A percentile compares a stretch with the other conserved stretches of the same genome.
These are phyloP conservation scores for Acacia confusa DNA, from an alignment of 306 rosid genomes.

Conservation along the genomic window DNA sequence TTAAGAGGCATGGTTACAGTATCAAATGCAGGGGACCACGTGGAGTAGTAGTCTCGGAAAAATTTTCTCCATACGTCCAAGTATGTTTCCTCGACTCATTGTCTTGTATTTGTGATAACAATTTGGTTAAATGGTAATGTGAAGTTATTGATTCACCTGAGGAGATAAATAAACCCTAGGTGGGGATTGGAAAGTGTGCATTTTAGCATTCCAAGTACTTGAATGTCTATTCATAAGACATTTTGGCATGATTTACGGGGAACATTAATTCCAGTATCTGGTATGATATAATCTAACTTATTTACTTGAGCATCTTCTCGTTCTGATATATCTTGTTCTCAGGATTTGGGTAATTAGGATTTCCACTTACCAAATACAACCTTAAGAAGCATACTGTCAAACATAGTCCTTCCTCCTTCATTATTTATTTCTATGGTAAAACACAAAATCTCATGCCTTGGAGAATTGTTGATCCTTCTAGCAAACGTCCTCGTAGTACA, in stretches of 20 bases:
- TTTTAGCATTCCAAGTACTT: neutral
- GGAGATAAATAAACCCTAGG: neutral
- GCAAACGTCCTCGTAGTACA: neutral
- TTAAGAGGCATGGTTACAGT: slow-evolving; percentile 89
- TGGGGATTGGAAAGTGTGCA: neutral
- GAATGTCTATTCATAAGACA: neutral
- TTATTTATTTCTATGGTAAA: neutral
- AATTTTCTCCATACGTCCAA: slow-evolving; percentile 57
- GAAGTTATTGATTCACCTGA: neutral
- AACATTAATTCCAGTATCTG: neutral
- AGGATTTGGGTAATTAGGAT: neutral
- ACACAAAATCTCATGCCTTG: neutral
- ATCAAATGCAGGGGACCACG: slow-evolving; percentile 68
- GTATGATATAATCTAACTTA: neutral
- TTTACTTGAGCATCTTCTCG: neutral
- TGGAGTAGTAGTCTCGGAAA: slow-evolving; percentile 66
- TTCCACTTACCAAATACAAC: neutral
- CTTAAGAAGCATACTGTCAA: neutral
- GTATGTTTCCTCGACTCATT: slow-evolving; percentile 53
- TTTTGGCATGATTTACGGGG: neutral
- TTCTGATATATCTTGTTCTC: neutral
- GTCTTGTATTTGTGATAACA: slow-evolving; percentile 5
- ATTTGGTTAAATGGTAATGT: neutral
- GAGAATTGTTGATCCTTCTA: neutral
- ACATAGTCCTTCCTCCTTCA: neutral